Percentiles rank a stretch among this genome's conserved stretches.
Conservation (phyloP, 176 grass and related monocot genomes). For the Zoysia pacifica region DNA sequence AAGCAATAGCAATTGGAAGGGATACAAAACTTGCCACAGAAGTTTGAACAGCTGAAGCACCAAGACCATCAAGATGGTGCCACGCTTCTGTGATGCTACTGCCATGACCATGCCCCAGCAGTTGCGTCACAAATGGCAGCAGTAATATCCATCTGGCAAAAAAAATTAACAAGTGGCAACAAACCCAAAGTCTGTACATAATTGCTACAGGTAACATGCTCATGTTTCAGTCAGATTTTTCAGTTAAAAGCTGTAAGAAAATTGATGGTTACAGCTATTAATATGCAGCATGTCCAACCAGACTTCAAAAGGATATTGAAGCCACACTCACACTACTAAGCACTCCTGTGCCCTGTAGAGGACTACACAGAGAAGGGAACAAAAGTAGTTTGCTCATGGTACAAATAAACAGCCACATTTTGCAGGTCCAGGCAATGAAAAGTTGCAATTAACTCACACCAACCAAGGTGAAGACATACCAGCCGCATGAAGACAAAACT, state of each 20-base stretch:
- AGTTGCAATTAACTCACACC: not conserved
- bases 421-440: not conserved
- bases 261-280: not conserved
- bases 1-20: not conserved
- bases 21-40: not conserved
- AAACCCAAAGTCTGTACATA: conserved; percentile 19
- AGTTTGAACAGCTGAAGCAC: not conserved
- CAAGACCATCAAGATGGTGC: not conserved
- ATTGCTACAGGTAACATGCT: conserved; percentile 13
- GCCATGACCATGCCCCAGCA: conserved; percentile 1
- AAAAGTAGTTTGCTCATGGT: not conserved
- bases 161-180: conserved; percentile 15
- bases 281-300: conserved; percentile 20
- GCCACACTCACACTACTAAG: not conserved
- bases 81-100: not conserved
- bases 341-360: not conserved
- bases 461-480: not conserved
- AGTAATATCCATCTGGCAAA: conserved; percentile 8
- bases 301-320: not conserved
- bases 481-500: not conserved
- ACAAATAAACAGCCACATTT: conserved; percentile 6
- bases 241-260: conserved; percentile 24
- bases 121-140: not conserved
- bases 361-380: not conserved
- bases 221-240: conserved; percentile 20